These are phyloP conservation scores for Coriolopsis trogii DNA, from an alignment of 1,284 basidiomycete species.

Conservation along the genomic window DNA sequence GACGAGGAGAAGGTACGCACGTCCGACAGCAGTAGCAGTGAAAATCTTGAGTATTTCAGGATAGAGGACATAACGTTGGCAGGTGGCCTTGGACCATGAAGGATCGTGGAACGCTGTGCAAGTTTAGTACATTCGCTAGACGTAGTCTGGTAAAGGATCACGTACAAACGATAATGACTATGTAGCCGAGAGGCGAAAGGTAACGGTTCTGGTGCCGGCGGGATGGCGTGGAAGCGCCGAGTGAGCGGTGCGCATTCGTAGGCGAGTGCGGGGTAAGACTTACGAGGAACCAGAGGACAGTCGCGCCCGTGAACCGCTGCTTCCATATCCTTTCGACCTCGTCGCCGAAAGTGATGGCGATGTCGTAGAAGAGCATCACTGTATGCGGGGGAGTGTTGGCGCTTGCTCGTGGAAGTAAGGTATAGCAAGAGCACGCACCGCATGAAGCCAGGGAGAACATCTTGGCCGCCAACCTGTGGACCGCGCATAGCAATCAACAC, in stretches of 20 bases:
- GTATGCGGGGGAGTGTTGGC: slow-evolving; percentile 1
- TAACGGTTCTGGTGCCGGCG: slow-evolving; percentile 30
- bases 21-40: slow-evolving; percentile 26
- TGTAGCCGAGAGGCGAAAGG: slow-evolving; percentile 31
- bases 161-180: slow-evolving; percentile 32
- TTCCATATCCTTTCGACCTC: slow-evolving; percentile 35
- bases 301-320: slow-evolving; percentile 32
- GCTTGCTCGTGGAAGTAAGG: neutral
- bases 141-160: neutral
- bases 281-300: slow-evolving; percentile 32
- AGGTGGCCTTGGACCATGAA: slow-evolving; percentile 27
- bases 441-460: slow-evolving; percentile 33
- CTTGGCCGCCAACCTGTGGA: slow-evolving; percentile 29
- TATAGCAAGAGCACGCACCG: slow-evolving; percentile 20
- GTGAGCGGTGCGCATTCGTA: too few relatives aligned
- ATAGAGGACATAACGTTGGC: slow-evolving; percentile 31
- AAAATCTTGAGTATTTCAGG: slow-evolving; percentile 32
- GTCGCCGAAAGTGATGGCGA: slow-evolving; percentile 32
- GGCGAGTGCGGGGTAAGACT: slow-evolving; percentile 6
- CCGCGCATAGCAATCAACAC: slow-evolving; percentile 4
- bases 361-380: slow-evolving; percentile 36
- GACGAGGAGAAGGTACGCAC: slow-evolving; percentile 16
- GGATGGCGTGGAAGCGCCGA: too few relatives aligned
- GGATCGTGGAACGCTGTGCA: slow-evolving; percentile 32
- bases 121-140: too few relatives aligned